phyloP scores from a whole-genome alignment of 176 grass and related monocot species.

The Hordeum vulgare region DNA sequence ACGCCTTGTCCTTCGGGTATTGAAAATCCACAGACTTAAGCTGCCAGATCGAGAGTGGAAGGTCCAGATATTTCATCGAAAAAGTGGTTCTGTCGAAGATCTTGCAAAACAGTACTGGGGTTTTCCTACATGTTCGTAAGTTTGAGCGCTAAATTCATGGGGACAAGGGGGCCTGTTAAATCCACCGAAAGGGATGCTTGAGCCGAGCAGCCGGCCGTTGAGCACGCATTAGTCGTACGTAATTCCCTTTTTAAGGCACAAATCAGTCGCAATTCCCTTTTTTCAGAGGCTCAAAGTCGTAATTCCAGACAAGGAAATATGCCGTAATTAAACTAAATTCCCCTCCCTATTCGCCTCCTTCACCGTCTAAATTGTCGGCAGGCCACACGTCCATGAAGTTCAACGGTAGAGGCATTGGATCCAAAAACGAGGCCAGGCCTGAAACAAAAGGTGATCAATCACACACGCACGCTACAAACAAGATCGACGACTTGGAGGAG shows the following conservation, averaged over 20 bases:
- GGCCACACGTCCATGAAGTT: not conserved
- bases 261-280: not conserved
- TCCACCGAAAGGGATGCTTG: not conserved
- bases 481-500: not conserved
- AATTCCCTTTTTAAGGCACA: not conserved
- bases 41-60: too few species aligned
- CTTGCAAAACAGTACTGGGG: not conserved
- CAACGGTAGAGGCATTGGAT: not conserved
- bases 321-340: too few species aligned
- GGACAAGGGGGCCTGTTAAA: too few species aligned
- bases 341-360: not conserved
- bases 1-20: too few species aligned
- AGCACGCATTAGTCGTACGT: not conserved
- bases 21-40: too few species aligned
- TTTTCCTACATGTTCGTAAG: not conserved
- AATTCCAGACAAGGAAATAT: too few species aligned
- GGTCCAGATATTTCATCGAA: too few species aligned
- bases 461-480: not conserved
- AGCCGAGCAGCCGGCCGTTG: too few species aligned
- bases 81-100: too few species aligned
- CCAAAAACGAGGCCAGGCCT: too few species aligned
- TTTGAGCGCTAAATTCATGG: not conserved
- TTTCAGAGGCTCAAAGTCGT: not conserved
- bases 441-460: too few species aligned
- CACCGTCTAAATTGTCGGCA: not conserved